Base-by-base conservation (phyloP, 108 stramenopile genomes). In the Fragilariopsis cylindrus region DNA sequence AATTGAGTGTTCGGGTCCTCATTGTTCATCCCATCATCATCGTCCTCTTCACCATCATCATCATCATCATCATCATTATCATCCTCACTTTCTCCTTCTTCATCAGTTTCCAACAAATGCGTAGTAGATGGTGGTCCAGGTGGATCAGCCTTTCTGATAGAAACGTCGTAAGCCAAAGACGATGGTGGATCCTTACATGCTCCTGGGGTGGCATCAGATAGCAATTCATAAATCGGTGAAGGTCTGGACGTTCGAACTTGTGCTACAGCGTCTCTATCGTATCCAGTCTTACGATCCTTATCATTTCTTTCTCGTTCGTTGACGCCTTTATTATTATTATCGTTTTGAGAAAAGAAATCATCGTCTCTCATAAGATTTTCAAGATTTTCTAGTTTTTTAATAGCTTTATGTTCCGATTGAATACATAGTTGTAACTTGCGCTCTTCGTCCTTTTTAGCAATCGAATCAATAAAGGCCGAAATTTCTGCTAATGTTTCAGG, bases 401-500 rank as follows among this genome's bases (percentile, higher is more conserved):
- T 16, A 21, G 21, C 30, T 30, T 30, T 60, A 21, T 5, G 16
- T 11, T 60, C 58, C 7, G 21, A 7, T 60, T 4, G 5, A 21
- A 21, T 0, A 41, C 5, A 3, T 5, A 30, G 6, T 6, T 45
- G 44, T 48, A 7, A 3, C 44, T 16, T 48, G 43, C 12, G 19
- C 11, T 45, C 43, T 46, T 65, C 47, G 9, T 46, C 48, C 47
- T n/a, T 40, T 49, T 76, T 66, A 42, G 16, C 44, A 21, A 82
- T 48, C 7, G 67, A 19, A 57, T 82, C 81, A 65, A 82, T 82
- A 40, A 69, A 73, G 4, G 48, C 60, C 15, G 71, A 76, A 71
- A 82, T 82, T 60, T 74, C 81, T 40, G 76, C 81, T 30, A 77
- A 49, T 7, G 81, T 77, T 74, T 73, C 65, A 2, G 81, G 81